phyloP scores from a whole-genome alignment of 805 yeast genomes.

The Lipomyces sp. region DNA sequence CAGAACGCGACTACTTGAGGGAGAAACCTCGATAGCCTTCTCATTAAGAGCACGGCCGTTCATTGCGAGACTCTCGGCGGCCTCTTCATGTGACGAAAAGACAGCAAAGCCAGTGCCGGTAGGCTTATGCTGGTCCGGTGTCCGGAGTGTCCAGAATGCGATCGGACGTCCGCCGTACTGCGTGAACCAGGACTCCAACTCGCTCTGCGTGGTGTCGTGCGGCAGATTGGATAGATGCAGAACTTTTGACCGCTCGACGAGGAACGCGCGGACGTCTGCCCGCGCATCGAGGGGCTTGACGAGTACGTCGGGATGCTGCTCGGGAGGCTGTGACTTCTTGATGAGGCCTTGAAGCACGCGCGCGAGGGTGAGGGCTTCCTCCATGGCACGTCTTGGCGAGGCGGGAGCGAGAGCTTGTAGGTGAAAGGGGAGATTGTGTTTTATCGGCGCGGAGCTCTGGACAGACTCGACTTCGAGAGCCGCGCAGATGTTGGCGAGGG shows the following conservation, averaged over 20 bases:
- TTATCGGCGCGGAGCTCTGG: slow-evolving; percentile 30
- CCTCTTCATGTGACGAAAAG: slow-evolving; percentile 81
- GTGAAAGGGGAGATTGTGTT: slow-evolving; percentile 30
- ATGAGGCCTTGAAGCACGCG: slow-evolving; percentile 48
- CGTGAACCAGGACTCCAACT: slow-evolving; percentile 86
- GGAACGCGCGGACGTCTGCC: slow-evolving; percentile 67
- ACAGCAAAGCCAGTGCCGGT: slow-evolving; percentile 77
- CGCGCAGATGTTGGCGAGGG: slow-evolving; percentile 43
- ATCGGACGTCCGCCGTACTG: slow-evolving; percentile 82
- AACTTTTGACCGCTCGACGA: slow-evolving; percentile 71
- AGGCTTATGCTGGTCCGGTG: slow-evolving; percentile 53
- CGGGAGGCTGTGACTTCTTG: slow-evolving; percentile 47
- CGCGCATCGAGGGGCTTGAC: slow-evolving; percentile 72
- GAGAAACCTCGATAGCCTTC: slow-evolving; percentile 76
- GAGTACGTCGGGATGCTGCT: slow-evolving; percentile 54
- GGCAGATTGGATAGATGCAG: slow-evolving; percentile 78
- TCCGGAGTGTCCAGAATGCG: slow-evolving; percentile 82
- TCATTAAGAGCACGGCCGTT: slow-evolving; percentile 77
- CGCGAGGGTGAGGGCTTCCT: slow-evolving; percentile 47
- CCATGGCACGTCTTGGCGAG: slow-evolving; percentile 44
- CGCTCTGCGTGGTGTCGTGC: slow-evolving; percentile 82
- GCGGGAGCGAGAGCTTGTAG: slow-evolving; percentile 36
- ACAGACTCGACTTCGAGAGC: slow-evolving; percentile 46
- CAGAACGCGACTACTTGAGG: slow-evolving; percentile 72
- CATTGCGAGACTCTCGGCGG: slow-evolving; percentile 69